Percentiles rank a stretch among this genome's conserved stretches.
Conservation (phyloP, 1,139 yeast genomes). For the Debaryomyces robertsiae region DNA sequence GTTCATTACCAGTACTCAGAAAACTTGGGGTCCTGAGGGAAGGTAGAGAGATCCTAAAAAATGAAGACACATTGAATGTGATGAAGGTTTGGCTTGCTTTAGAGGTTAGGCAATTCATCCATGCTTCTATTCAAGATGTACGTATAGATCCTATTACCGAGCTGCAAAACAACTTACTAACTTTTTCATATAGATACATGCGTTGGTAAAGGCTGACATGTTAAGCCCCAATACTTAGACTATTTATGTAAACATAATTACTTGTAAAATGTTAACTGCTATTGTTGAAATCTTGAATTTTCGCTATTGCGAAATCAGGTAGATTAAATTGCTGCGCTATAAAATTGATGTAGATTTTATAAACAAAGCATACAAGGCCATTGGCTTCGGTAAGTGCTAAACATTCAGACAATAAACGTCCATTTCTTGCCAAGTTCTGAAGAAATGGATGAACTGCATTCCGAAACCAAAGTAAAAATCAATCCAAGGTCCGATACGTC, state of each 20-base stretch:
- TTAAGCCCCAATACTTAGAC: slow-evolving; percentile 46
- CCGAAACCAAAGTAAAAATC: background rate
- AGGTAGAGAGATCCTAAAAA: slow-evolving; percentile 57
- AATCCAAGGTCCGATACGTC: background rate
- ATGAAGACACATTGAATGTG: slow-evolving; percentile 72
- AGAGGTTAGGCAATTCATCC: slow-evolving; percentile 85
- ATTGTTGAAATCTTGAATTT: background rate
- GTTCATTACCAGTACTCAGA: slow-evolving; percentile 87
- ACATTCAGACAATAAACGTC: too few species aligned
- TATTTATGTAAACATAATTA: background rate
- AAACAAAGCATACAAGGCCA: background rate
- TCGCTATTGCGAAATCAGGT: slow-evolving; percentile 1
- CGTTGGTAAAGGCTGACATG: slow-evolving; percentile 54
- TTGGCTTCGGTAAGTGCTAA: background rate
- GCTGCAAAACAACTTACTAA: slow-evolving; percentile 22
- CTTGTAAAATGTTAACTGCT: background rate
- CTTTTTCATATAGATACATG: slow-evolving; percentile 36
- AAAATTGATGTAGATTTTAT: background rate
- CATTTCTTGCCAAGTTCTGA: too few species aligned
- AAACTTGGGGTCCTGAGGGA: slow-evolving; percentile 74
- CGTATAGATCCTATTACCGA: slow-evolving; percentile 23
- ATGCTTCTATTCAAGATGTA: slow-evolving; percentile 81
- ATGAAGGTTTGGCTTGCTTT: slow-evolving; percentile 88
- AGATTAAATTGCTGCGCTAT: slow-evolving; percentile 5
- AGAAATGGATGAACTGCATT: slow-evolving; percentile 2